These are phyloP conservation scores for Lachancea dasiensis DNA, from an alignment of 805 yeast genomes.

Conservation along the genomic window DNA sequence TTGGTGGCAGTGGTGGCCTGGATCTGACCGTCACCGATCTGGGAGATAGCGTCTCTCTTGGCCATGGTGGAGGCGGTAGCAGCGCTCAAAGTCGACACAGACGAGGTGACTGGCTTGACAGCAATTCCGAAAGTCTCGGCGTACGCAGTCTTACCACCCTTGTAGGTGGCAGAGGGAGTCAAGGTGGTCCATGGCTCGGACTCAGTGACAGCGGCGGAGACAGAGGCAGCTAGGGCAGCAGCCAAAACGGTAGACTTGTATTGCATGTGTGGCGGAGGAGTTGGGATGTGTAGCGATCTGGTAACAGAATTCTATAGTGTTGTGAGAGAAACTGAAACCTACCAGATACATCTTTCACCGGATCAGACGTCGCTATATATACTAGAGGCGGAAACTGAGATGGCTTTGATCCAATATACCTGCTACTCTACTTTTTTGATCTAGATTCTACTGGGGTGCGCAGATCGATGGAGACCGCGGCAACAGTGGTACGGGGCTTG, in stretches of 20 bases:
- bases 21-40: too few relatives aligned
- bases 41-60: slow-evolving; percentile 25
- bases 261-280: slow-evolving; percentile 9
- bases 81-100: slow-evolving; percentile 16
- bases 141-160: slow-evolving; percentile 35
- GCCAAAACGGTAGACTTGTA: slow-evolving; percentile 23
- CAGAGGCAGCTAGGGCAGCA: slow-evolving; percentile 33
- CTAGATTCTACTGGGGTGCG: too few relatives aligned
- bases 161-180: slow-evolving; percentile 37
- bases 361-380: background rate
- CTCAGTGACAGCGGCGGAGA: slow-evolving; percentile 37
- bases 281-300: slow-evolving; percentile 15
- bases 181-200: slow-evolving; percentile 39
- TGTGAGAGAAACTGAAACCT: background rate
- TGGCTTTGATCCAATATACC: slow-evolving; percentile 1
- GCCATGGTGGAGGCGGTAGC: slow-evolving; percentile 33
- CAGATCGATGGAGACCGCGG: background rate
- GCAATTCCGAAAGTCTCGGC: slow-evolving; percentile 39
- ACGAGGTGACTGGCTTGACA: slow-evolving; percentile 34
- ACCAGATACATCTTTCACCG: background rate
- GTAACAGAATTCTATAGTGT: slow-evolving; percentile 15
- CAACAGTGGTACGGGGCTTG: background rate
- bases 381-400: background rate
- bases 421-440: too few relatives aligned
- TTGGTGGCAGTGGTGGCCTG: slow-evolving; percentile 23